Conservation (phyloP, 805 yeast genomes). For the Ogataea pilisensis region DNA sequence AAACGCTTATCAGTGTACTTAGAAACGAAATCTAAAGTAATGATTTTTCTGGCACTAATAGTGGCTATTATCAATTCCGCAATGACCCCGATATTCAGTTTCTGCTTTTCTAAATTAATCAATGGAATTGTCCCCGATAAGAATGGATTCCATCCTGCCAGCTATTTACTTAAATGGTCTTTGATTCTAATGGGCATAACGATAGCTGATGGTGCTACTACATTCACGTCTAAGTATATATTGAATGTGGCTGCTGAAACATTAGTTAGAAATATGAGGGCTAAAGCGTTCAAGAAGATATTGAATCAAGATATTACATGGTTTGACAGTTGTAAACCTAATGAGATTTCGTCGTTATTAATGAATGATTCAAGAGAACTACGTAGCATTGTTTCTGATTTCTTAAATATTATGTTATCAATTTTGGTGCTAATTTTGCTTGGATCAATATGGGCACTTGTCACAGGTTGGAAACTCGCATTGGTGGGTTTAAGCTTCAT, state of each 20-base stretch:
- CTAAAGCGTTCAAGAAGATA: slow-evolving; percentile 43
- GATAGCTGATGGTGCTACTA: slow-evolving; percentile 52
- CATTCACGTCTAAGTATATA: slow-evolving; percentile 46
- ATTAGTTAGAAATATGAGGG: slow-evolving; percentile 59
- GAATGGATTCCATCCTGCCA: slow-evolving; percentile 22
- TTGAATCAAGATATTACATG: slow-evolving; percentile 50
- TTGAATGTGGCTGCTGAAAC: slow-evolving; percentile 60
- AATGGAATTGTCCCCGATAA: slow-evolving; percentile 53
- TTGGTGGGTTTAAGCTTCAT: slow-evolving; percentile 75
- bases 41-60: slow-evolving; percentile 47
- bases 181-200: slow-evolving; percentile 60
- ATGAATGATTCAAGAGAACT: slow-evolving; percentile 82
- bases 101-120: slow-evolving; percentile 65
- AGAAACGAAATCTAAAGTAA: slow-evolving; percentile 5
- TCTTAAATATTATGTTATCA: slow-evolving; percentile 50
- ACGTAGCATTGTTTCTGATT: slow-evolving; percentile 59
- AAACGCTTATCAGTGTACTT: slow-evolving; percentile 13
- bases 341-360: slow-evolving; percentile 59
- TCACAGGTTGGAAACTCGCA: slow-evolving; percentile 81
- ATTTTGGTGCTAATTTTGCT: slow-evolving; percentile 49
- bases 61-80: slow-evolving; percentile 56
- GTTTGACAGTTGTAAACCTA: slow-evolving; percentile 43
- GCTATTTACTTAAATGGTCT: slow-evolving; percentile 59
- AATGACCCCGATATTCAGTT: slow-evolving; percentile 75
- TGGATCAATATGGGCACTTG: slow-evolving; percentile 76